A percentile compares a stretch with the other conserved stretches of the same genome.
These are phyloP conservation scores for Candida sojae DNA, from an alignment of 1,139 yeast genomes.

Conservation along the genomic window DNA sequence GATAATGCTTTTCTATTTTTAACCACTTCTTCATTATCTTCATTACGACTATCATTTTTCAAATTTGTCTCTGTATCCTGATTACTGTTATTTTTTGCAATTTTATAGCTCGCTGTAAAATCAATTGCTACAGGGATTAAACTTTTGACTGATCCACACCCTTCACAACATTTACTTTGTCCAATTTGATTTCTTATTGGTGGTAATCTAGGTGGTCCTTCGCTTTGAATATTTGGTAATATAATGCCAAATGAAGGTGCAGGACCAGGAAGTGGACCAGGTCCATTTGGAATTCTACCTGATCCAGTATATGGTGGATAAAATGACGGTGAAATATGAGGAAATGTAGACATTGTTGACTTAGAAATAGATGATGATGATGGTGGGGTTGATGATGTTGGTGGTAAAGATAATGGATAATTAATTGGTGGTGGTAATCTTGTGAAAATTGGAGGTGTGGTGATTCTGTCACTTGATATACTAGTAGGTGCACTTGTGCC, in stretches of 20 bases:
- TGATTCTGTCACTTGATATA: neutral
- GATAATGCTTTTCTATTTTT: slow-evolving; percentile 21
- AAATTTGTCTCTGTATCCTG: neutral
- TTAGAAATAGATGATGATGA: neutral
- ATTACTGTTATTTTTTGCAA: slow-evolving; percentile 12
- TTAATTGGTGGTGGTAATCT: slow-evolving; percentile 2
- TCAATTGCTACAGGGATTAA: slow-evolving; percentile 29
- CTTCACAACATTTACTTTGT: slow-evolving; percentile 11
- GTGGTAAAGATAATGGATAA: slow-evolving; percentile 1
- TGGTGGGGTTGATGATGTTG: slow-evolving; percentile 7
- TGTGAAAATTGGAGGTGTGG: neutral
- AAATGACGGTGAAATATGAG: slow-evolving; percentile 18
- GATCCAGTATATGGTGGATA: slow-evolving; percentile 41
- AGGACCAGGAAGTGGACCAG: slow-evolving; percentile 50
- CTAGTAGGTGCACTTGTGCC: neutral
- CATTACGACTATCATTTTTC: slow-evolving; percentile 1
- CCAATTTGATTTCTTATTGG: slow-evolving; percentile 15
- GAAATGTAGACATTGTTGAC: neutral
- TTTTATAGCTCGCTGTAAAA: slow-evolving; percentile 23
- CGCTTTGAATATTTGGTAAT: slow-evolving; percentile 10
- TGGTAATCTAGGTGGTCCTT: slow-evolving; percentile 9
- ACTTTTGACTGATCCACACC: slow-evolving; percentile 3
- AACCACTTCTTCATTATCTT: slow-evolving; percentile 4
- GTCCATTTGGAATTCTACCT: slow-evolving; percentile 47
- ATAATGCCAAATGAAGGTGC: slow-evolving; percentile 24